Conservation (phyloP, 345 rosid species). For the Salix arbutifolia region DNA sequence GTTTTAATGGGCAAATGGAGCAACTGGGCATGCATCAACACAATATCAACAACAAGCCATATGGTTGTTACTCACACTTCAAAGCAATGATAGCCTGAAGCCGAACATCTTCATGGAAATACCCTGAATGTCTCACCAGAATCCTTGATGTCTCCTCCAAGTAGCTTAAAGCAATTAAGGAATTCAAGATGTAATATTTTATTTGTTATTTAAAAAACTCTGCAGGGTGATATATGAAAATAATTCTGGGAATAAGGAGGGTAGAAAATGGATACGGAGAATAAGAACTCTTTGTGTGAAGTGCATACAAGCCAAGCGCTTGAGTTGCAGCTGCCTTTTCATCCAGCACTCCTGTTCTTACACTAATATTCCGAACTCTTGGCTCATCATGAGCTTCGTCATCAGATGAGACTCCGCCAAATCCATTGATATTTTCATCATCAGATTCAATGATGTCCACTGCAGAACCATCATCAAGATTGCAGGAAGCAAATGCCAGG, state of each 20-base stretch:
- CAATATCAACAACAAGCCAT: neutral
- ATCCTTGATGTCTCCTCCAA: slow-evolving; percentile 85
- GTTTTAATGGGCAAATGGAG: neutral
- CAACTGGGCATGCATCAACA: neutral
- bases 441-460: slow-evolving; percentile 88
- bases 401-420: slow-evolving; percentile 95
- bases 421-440: slow-evolving; percentile 74
- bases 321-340: slow-evolving; percentile 99
- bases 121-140: slow-evolving; percentile 74
- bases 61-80: slow-evolving; percentile 56
- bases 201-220: neutral
- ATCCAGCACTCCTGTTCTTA: slow-evolving; percentile 96
- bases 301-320: slow-evolving; percentile 94
- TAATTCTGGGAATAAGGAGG: neutral
- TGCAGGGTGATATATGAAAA: neutral
- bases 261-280: slow-evolving; percentile 77
- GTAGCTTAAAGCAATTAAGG: slow-evolving; percentile 63
- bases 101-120: slow-evolving; percentile 99
- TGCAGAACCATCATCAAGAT: slow-evolving; percentile 98
- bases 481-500: slow-evolving; percentile 82
- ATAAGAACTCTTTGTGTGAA: slow-evolving; percentile 72
- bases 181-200: slow-evolving; percentile 17
- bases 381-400: slow-evolving; percentile 99
- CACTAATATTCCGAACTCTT: slow-evolving; percentile 86
- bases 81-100: slow-evolving; percentile 85